These are phyloP conservation scores for Leccinum rimulosum DNA, from an alignment of 768 basidiomycete species.

Conservation along the genomic window DNA sequence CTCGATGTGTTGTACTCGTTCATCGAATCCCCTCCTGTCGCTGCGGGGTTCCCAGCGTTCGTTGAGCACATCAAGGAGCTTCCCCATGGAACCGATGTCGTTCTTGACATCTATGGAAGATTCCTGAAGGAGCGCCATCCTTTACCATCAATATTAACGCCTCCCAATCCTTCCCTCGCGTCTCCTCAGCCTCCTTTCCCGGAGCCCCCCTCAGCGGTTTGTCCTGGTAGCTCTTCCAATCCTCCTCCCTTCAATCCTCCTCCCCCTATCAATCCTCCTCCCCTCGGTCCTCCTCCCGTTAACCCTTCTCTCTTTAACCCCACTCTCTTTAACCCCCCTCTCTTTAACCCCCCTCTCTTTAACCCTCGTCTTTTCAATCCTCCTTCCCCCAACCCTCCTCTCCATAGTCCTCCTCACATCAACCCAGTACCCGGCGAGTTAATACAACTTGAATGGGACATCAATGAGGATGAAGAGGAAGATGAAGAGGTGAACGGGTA, in stretches of 20 bases:
- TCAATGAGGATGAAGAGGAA: no score
- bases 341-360: no score
- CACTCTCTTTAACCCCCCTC: no score
- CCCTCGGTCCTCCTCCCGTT: no score
- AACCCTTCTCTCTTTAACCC: no score
- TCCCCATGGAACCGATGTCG: background rate
- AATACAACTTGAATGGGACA: no score
- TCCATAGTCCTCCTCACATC: no score
- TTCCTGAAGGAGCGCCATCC: background rate
- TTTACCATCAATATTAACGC: background rate
- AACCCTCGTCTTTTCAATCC: no score
- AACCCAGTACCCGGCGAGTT: no score
- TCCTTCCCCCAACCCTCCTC: no score
- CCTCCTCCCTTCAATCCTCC: background rate
- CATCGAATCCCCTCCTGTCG: background rate
- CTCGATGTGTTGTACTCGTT: background rate
- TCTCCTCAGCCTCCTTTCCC: background rate
- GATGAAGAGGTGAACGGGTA: no score
- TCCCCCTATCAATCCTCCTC: no score
- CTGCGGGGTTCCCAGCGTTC: background rate
- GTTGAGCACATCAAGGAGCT: background rate
- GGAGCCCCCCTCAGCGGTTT: background rate
- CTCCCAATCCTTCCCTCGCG: background rate
- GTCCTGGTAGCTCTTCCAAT: background rate
- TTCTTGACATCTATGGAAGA: background rate